Base-by-base conservation (phyloP, 202 grass and related monocot genomes). In the Zoysia matrella region DNA sequence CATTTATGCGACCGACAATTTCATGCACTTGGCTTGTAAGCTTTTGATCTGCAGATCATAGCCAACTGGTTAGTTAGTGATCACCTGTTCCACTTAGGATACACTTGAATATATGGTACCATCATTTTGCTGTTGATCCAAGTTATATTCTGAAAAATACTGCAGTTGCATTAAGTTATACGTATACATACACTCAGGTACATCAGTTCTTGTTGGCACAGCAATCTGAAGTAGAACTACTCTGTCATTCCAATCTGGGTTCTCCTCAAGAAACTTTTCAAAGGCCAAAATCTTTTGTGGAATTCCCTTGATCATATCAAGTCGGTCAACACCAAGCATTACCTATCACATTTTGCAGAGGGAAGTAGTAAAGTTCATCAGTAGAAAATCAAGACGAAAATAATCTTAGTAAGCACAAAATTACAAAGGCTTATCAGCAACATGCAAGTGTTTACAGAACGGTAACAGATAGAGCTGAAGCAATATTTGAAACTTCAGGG, bases 261-360 rank as follows among this genome's bases (percentile, higher is more conserved):
- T 94, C 89, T 99, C 96, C 78, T 99, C 96, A 41, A 99, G 91
- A 83, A 99, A 99, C 75, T 99, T 99, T 70, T 99, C 96, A 87
- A 99, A 99, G 18, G 96, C 96, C 80, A 99, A 86, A 89, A 99
- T 99, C 87, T 99, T 99, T 80, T 99, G 96, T 3, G 96, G 96
- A 78, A 99, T 99, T 86, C 96, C 96, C 85, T 99, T 99, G 65
- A 99, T 99, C 96, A 99, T 99, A 73, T 99, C 96, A 51, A 99
- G 96, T 81, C 96, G 81, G 55, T 99, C 96, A 66, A 99, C 96
- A 67, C 96, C 96, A 83, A 99, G 93, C 96, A 99, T 99, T 78
- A 99, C 95, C 95, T 98, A 86, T 76, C 53, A 88, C 63, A 60
- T 57, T 58, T 56, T 68, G 30, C 40, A 79, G 40, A 53, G 47